Base-by-base conservation (phyloP, 1,284 basidiomycete genomes). In the Pisolithus thermaeus region DNA sequence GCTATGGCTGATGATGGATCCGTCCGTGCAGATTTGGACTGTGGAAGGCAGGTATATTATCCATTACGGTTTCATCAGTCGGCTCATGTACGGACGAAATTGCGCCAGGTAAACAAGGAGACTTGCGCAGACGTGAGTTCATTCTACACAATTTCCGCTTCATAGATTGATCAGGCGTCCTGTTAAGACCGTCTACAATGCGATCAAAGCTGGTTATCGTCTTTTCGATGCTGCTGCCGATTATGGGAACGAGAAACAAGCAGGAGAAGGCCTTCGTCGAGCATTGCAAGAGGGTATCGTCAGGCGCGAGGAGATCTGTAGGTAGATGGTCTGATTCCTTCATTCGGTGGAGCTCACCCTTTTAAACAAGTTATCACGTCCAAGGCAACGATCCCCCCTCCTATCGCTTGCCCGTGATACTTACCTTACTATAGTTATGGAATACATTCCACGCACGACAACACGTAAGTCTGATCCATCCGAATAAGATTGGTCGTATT, bases 161-260 rank as follows among this genome's bases (percentile, higher is more conserved):
- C 37, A 25, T 6, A 46, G 14, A 3, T 59, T 58, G 47, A 59
- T 35, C 7, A 7, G 18, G 7, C 39, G 0, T 49, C 20, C 18
- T 23, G 41, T 45, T 47, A 44, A 81, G 80, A 80, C 76, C 47
- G 83, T 87, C 46, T 86, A 86, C 69, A 70, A 79, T 53, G 84
- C 83, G 23, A 84, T 89, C 68, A 84, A 85, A 63, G 72, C 73
- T 41, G 86, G 90, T 1, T 90, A 88, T 68, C 81, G 89, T 57
- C 87, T 94, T 60, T 77, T 95, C 55, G 92, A 94, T 61, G 84
- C 83, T 57, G 91, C 90, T 22, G 76, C 81, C 57, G 86, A 90
- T 67, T 92, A 92, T 63, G 82, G 84, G 12, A 96, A 96, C 68
- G 92, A 96, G 71, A 88, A 83, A 63, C 88, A 93, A 68, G 91